Conservation (phyloP, 768 basidiomycete genomes). For the Podaxis sp. region DNA sequence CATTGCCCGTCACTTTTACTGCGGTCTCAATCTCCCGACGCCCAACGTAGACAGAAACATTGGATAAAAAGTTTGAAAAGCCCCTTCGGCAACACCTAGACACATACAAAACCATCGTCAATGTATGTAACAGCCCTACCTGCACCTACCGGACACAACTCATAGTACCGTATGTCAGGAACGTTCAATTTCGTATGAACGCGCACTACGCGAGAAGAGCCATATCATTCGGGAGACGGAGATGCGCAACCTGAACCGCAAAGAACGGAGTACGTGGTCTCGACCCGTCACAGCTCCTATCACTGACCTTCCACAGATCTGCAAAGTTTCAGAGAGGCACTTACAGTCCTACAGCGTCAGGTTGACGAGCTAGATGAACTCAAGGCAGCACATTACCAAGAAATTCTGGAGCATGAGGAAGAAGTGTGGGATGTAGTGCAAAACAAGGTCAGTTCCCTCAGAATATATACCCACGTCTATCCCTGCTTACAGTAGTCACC, state of each 20-base stretch:
- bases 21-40: neutral
- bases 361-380: slow-evolving; percentile 89
- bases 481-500: slow-evolving; percentile 12
- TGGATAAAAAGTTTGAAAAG: slow-evolving; percentile 86
- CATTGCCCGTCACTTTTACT: slow-evolving; percentile 3
- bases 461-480: neutral
- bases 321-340: slow-evolving; percentile 81
- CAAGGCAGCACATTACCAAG: slow-evolving; percentile 80
- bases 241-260: slow-evolving; percentile 76
- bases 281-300: neutral
- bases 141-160: neutral
- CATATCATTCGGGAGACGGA: slow-evolving; percentile 83
- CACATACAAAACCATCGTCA: slow-evolving; percentile 67
- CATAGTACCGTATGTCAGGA: slow-evolving; percentile 44
- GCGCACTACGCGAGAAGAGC: slow-evolving; percentile 77
- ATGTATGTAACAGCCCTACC: slow-evolving; percentile 34
- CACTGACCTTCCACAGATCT: slow-evolving; percentile 55
- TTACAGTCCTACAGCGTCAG: slow-evolving; percentile 77
- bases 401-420: slow-evolving; percentile 89
- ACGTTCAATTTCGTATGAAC: slow-evolving; percentile 81
- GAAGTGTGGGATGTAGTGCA: slow-evolving; percentile 94
- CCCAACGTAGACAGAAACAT: slow-evolving; percentile 62
- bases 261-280: slow-evolving; percentile 68
- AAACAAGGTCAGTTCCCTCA: slow-evolving; percentile 52
- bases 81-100: slow-evolving; percentile 85